These are phyloP conservation scores for Venturia nashicola DNA, from an alignment of 2,329 filamentous ascomycete species.

Conservation along the genomic window DNA sequence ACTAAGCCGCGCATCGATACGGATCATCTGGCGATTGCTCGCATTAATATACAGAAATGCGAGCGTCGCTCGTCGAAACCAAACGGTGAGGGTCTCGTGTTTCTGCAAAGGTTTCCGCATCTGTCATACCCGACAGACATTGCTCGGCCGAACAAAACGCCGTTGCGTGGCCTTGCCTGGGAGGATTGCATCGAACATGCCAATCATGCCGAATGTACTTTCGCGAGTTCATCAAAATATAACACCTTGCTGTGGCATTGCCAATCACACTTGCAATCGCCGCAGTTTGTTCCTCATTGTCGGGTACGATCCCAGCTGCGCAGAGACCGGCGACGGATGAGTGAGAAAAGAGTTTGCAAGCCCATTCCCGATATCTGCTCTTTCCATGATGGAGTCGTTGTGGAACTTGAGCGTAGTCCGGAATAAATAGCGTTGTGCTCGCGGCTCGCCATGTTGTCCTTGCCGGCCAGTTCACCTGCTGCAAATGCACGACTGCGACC, in stretches of 20 bases:
- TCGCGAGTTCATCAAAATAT: neutral
- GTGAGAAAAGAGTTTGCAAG: neutral
- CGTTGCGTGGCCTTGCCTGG: neutral
- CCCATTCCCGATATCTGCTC: neutral
- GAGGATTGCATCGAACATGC: neutral
- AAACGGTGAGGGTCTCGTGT: neutral
- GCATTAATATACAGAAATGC: neutral
- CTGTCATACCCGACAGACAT: neutral
- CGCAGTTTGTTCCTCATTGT: neutral
- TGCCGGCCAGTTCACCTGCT: neutral
- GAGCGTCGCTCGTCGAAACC: neutral
- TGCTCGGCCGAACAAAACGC: neutral
- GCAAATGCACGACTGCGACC: neutral
- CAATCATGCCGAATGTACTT: no score
- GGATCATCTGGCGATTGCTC: neutral
- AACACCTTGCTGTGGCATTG: neutral
- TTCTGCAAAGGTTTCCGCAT: neutral
- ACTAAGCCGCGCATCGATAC: neutral
- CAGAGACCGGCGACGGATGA: neutral
- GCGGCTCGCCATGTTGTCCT: neutral
- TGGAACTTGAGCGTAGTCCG: neutral
- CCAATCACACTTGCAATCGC: neutral
- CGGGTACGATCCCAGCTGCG: neutral
- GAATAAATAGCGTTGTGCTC: neutral
- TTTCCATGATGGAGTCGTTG: neutral